Percentiles rank a stretch among this genome's conserved stretches.
Conservation (phyloP, 169 alveolate genomes). For the Plasmodium gaboni region DNA sequence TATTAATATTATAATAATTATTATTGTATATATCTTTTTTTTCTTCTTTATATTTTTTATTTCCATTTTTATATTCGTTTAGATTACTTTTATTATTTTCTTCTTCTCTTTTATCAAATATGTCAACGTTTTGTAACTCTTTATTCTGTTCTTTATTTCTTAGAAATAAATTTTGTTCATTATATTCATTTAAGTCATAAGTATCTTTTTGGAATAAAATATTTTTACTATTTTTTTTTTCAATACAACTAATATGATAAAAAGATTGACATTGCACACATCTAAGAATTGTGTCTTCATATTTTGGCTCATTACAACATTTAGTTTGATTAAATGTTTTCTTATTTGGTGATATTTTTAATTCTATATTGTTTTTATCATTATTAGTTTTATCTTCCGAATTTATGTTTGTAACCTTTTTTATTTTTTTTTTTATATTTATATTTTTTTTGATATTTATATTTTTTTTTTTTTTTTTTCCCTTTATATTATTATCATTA, state of each 20-base stretch:
- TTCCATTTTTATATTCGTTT: too few relatives aligned
- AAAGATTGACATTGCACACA: constrained; percentile 39
- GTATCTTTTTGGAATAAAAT: neutral
- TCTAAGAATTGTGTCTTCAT: neutral
- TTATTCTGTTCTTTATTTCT: neutral
- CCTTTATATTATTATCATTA: neutral
- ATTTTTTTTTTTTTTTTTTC: neutral
- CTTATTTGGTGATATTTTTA: neutral
- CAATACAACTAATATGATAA: constrained; percentile 35
- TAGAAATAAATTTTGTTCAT: neutral
- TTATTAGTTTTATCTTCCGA: too few relatives aligned
- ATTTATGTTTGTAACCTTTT: too few relatives aligned
- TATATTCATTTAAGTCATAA: neutral
- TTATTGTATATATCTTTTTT: constrained; percentile 1
- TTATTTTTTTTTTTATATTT: neutral
- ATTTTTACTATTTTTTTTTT: constrained; percentile 7
- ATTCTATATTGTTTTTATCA: too few relatives aligned
- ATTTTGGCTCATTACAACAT: constrained; percentile 39
- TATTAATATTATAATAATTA: constrained; percentile 5
- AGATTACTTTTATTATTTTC: too few relatives aligned
- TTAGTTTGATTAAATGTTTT: constrained; percentile 23
- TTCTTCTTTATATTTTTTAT: neutral
- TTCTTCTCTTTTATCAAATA: neutral
- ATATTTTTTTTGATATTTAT: neutral
- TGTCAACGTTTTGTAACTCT: neutral